Conservation (phyloP, 2,329 filamentous ascomycete genomes). For the Calonectria crousiana region DNA sequence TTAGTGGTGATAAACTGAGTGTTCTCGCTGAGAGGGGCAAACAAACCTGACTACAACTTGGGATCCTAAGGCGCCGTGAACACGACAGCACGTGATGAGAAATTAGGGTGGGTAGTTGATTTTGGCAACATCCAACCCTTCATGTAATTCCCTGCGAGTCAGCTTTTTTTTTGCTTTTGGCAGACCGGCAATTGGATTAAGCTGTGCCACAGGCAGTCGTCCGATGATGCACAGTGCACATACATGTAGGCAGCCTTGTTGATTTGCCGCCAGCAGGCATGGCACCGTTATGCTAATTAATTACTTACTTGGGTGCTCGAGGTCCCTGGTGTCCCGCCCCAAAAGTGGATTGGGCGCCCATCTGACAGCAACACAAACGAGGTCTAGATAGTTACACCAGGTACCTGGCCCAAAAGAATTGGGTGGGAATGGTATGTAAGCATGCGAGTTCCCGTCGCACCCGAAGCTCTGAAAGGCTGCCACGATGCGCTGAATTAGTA, state of each 20-base stretch:
- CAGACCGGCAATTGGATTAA: neutral
- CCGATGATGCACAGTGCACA: conserved; percentile 9
- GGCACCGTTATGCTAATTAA: conserved; percentile 8
- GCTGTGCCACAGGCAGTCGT: neutral
- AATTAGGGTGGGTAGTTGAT: neutral
- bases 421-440: neutral
- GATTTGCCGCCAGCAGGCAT: conserved; percentile 6
- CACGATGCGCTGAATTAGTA: neutral
- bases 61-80: neutral
- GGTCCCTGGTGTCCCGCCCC: neutral
- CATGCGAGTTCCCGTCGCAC: neutral
- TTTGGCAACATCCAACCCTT: neutral
- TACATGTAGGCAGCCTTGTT: neutral
- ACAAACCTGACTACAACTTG: neutral
- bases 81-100: neutral
- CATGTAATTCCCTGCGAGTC: neutral
- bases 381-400: neutral
- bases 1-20: neutral
- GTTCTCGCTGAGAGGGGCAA: neutral
- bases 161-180: conserved; percentile 2
- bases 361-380: neutral
- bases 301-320: neutral
- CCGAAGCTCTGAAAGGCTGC: neutral
- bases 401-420: neutral
- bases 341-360: neutral